Evolutionary conservation across 768 basidiomycete genomes (phyloP).

Genomic region (Podaxis sp.): DNA sequence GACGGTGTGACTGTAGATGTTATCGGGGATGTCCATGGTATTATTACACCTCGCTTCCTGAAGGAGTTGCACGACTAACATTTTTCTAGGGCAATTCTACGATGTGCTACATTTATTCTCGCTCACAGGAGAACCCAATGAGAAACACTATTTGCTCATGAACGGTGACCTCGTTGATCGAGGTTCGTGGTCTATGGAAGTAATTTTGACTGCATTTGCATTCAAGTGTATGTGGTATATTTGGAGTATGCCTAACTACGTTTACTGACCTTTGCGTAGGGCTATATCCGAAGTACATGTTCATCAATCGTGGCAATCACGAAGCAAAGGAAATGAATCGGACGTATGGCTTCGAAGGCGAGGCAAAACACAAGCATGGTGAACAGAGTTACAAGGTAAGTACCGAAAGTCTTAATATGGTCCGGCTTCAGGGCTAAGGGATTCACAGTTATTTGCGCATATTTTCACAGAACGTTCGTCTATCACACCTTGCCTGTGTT

Average conservation of each 20-base stretch:
- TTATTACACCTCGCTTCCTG: constrained; percentile 23
- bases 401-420: constrained; percentile 5
- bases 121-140: constrained; percentile 81
- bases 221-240: constrained; percentile 77
- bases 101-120: constrained; percentile 87
- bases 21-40: constrained; percentile 95
- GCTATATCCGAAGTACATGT: constrained; percentile 89
- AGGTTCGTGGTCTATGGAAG: constrained; percentile 94
- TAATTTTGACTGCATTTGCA: constrained; percentile 89
- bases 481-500: not conserved
- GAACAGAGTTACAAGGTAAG: constrained; percentile 89
- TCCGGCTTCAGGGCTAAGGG: constrained; percentile 2
- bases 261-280: constrained; percentile 44
- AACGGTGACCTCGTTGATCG: constrained; percentile 97
- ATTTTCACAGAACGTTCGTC: constrained; percentile 85
- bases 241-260: not conserved
- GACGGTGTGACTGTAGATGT: constrained; percentile 87
- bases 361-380: constrained; percentile 95
- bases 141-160: constrained; percentile 86
- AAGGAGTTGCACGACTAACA: constrained; percentile 2
- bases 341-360: constrained; percentile 92
- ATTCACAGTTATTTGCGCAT: constrained; percentile 79
- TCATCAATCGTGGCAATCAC: constrained; percentile 95
- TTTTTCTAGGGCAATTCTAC: constrained; percentile 81
- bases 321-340: constrained; percentile 98